Evolutionary conservation across 2,329 filamentous ascomycete species (phyloP), one percentile per base, ranked within the genome.

Genomic region (Magnaporthales sp.): DNA sequence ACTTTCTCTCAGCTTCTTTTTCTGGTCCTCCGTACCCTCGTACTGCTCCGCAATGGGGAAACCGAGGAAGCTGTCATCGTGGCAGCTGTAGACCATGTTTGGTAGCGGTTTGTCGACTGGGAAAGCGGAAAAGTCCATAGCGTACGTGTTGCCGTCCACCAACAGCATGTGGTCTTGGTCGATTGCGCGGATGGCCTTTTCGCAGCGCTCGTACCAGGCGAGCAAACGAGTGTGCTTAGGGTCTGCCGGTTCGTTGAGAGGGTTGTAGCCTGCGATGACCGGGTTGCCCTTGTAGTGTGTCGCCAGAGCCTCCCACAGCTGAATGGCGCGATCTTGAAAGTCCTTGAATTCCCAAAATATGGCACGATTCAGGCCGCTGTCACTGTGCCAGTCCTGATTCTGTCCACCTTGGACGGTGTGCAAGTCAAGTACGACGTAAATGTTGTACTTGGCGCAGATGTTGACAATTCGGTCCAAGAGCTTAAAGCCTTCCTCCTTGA

Each of bases 61-160:
- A 0, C 83, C 84, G 71, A 81, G 80, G 68, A 77, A 72, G 54
- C 78, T 78, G 69, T 86, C 86, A 69, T 86, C 84, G 70, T 86
- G 84, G 60, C 83, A 77, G 4, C 80, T 77, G 70, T 85, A 86
- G 0, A 84, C 83, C 1, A 77, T 74, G 68, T 83, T 83, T 0
- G 81, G 81, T 0, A 84, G 73, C 0, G 78, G 73, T 3, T 76
- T 69, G 4, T 77, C 72, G 19, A 31, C 29, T 15, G 61, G 27
- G 5, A 81, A 82, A 7, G 72, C 75, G 13, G 75, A 75, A 70
- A 80, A 82, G 70, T 86, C 81, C 74, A 83, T 83, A 22, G 82
- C 78, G 67, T 83, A 85, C 0, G 83, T 85, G 73, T 85, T 85
- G 10, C 80, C 79, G 66, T 82, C 80, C 4, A 81, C 70, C 69